Evolutionary conservation across 2,329 filamentous ascomycete genomes (phyloP).

Genomic region (Colletotrichum lupini): DNA sequence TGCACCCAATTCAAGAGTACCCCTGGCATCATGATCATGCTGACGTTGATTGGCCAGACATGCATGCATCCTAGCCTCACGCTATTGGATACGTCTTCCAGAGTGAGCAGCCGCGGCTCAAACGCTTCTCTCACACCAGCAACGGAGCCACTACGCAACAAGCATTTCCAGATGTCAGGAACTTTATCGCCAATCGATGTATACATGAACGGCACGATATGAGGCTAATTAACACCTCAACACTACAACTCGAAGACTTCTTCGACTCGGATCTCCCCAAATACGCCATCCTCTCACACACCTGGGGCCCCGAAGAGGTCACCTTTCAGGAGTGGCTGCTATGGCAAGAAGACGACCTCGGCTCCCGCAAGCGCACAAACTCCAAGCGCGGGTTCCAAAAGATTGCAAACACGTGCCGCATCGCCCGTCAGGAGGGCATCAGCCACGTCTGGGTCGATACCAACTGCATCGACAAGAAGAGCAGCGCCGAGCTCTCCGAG

Average conservation of each 20-base stretch:
- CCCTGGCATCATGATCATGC: neutral
- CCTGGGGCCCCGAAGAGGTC: constrained; percentile 43
- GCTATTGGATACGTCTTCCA: neutral
- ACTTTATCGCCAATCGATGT: too few relatives aligned
- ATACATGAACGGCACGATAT: neutral
- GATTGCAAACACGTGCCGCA: constrained; percentile 35
- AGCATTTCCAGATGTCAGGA: too few relatives aligned
- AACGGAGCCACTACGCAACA: neutral
- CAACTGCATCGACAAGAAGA: constrained; percentile 36
- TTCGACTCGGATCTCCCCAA: constrained; percentile 37
- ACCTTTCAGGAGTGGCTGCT: constrained; percentile 37
- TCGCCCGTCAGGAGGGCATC: constrained; percentile 23
- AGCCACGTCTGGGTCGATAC: constrained; percentile 33
- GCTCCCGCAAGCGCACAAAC: neutral
- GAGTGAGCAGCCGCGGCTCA: neutral
- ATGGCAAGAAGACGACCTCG: neutral
- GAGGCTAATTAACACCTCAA: constrained; percentile 9
- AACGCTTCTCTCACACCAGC: neutral
- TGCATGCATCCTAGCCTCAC: neutral
- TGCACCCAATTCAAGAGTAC: neutral
- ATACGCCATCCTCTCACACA: constrained; percentile 47
- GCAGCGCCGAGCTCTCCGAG: constrained; percentile 25
- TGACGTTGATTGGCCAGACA: neutral
- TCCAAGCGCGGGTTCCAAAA: constrained; percentile 38
- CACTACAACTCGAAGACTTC: neutral